Percentiles rank a stretch among this genome's conserved stretches.
Evolutionary conservation across 2,329 filamentous ascomycete species (phyloP).

Genomic region (Dothistroma septosporum): DNA sequence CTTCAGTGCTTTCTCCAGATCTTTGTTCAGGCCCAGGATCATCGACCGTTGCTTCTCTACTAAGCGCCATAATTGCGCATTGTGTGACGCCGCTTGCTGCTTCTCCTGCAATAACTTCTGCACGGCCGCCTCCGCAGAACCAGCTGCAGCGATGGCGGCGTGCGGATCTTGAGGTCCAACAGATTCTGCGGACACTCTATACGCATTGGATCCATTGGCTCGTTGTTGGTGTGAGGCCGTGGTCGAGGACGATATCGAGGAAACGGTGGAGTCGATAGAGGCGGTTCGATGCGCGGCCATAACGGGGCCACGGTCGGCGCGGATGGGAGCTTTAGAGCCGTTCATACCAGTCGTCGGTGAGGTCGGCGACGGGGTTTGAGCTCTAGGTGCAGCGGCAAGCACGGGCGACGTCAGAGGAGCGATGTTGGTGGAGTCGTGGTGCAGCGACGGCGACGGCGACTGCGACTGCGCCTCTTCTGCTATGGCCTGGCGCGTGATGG

Average conservation of each 20-base stretch:
- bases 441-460: slow-evolving; percentile 14
- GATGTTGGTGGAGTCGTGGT: slow-evolving; percentile 6
- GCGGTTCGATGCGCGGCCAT: slow-evolving; percentile 58
- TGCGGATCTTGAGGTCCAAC: slow-evolving; percentile 70
- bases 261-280: slow-evolving; percentile 92
- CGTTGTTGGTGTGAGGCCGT: slow-evolving; percentile 31
- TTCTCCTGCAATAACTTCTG: slow-evolving; percentile 88
- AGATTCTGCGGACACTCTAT: slow-evolving; percentile 53
- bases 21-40: slow-evolving; percentile 90
- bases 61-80: slow-evolving; percentile 86
- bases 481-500: slow-evolving; percentile 22
- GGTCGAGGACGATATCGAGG: slow-evolving; percentile 44
- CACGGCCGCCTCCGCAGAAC: slow-evolving; percentile 84
- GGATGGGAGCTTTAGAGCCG: slow-evolving; percentile 9
- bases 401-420: neutral
- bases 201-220: slow-evolving; percentile 24
- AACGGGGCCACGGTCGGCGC: slow-evolving; percentile 13
- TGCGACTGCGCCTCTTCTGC: slow-evolving; percentile 15
- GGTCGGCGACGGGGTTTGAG: slow-evolving; percentile 12
- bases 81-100: slow-evolving; percentile 80
- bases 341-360: slow-evolving; percentile 10
- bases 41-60: slow-evolving; percentile 95
- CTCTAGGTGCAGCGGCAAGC: slow-evolving; percentile 14
- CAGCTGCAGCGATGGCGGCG: slow-evolving; percentile 74
- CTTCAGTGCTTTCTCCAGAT: slow-evolving; percentile 82